These are phyloP conservation scores for Populus ilicifolia DNA, from an alignment of 345 rosid species.

Conservation along the genomic window DNA sequence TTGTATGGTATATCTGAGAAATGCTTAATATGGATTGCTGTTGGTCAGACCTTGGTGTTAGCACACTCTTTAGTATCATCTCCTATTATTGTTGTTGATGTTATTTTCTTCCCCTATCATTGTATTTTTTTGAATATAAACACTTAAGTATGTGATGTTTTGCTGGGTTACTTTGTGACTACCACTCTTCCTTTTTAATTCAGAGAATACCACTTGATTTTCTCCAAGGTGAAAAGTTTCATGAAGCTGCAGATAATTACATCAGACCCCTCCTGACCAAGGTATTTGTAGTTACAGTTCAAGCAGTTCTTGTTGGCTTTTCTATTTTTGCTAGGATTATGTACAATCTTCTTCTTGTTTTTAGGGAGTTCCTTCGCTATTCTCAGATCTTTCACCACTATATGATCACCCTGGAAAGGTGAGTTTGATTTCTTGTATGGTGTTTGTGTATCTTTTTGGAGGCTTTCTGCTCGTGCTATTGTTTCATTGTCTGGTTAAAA, in stretches of 20 bases:
- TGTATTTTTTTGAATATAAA: background rate
- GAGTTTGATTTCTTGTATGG: conserved; percentile 23
- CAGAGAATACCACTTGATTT: conserved; percentile 98
- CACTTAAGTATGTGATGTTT: background rate
- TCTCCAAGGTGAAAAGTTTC: conserved; percentile 74
- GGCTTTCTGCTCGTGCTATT: background rate
- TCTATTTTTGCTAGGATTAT: conserved; percentile 9
- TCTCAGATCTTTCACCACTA: conserved; percentile 91
- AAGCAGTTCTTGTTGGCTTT: conserved; percentile 2
- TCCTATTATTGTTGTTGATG: background rate
- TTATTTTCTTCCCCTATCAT: background rate
- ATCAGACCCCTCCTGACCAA: conserved; percentile 81
- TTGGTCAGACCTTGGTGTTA: background rate
- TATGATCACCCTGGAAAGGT: conserved; percentile 86
- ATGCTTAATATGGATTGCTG: background rate
- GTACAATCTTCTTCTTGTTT: conserved; percentile 14
- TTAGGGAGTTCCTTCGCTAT: conserved; percentile 96
- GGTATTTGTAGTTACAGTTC: conserved; percentile 36
- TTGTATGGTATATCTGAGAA: background rate
- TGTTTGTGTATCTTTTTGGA: background rate
- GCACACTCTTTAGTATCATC: background rate
- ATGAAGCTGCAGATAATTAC: conserved; percentile 74
- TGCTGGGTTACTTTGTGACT: background rate
- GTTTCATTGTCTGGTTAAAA: background rate
- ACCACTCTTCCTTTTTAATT: conserved; percentile 11